Evolutionary conservation across 2,329 filamentous ascomycete species (phyloP).

Genomic region (Trichoderma sp.): DNA sequence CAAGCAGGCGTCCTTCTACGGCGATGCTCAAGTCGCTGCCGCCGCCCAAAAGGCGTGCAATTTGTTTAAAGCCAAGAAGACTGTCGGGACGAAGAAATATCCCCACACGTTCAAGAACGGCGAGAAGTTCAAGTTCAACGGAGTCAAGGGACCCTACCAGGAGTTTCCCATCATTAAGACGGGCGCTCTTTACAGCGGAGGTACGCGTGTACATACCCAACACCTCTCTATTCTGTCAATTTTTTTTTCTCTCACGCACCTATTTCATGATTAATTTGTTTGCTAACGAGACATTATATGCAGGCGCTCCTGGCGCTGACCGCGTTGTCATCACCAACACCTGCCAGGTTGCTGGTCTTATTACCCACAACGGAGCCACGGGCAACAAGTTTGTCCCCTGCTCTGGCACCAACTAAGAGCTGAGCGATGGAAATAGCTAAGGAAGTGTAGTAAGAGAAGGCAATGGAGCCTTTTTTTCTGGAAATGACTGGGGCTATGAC

Average conservation of each 20-base stretch:
- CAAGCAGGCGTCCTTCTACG: slow-evolving; percentile 35
- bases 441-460: not conserved
- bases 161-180: slow-evolving; percentile 45
- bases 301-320: slow-evolving; percentile 60
- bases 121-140: slow-evolving; percentile 43
- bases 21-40: slow-evolving; percentile 35
- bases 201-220: slow-evolving; percentile 31
- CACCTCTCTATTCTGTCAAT: not conserved
- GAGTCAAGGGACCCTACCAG: slow-evolving; percentile 41
- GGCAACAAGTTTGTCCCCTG: slow-evolving; percentile 71
- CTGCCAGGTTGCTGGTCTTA: slow-evolving; percentile 62
- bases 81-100: slow-evolving; percentile 39
- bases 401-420: slow-evolving; percentile 25
- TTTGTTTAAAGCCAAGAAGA: slow-evolving; percentile 28
- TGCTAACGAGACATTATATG: not conserved
- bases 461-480: not conserved
- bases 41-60: slow-evolving; percentile 38
- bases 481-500: not conserved
- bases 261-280: not conserved
- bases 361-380: slow-evolving; percentile 71
- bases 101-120: slow-evolving; percentile 46
- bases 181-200: slow-evolving; percentile 41
- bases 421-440: not conserved
- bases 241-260: not conserved
- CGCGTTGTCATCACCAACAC: slow-evolving; percentile 62